A percentile compares a stretch with the other conserved stretches of the same genome.
Evolutionary conservation across 2,329 filamentous ascomycete genomes (phyloP).

Genomic region (Cercospora sojina): DNA sequence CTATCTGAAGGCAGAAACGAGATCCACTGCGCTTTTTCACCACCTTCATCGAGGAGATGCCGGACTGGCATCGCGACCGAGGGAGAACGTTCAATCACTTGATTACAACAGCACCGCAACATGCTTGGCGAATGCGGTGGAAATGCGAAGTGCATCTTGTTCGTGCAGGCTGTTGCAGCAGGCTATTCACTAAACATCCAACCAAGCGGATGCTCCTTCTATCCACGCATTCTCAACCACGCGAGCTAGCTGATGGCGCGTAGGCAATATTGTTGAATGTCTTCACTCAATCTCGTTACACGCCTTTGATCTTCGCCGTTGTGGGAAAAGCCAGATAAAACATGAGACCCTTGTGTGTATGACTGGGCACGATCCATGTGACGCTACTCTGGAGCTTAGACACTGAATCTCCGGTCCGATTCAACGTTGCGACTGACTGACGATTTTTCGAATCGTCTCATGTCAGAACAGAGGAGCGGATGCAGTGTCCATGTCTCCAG

Average conservation of each 20-base stretch:
- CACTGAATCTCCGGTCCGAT: background rate
- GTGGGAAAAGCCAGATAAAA: background rate
- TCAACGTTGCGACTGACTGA: background rate
- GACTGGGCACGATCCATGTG: background rate
- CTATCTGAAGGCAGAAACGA: background rate
- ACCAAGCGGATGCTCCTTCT: background rate
- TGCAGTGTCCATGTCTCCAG: background rate
- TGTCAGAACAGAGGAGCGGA: background rate
- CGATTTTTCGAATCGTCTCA: background rate
- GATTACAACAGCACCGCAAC: background rate
- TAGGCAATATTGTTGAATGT: background rate
- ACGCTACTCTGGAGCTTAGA: no score
- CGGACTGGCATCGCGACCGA: background rate
- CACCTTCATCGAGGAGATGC: background rate
- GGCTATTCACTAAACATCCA: background rate
- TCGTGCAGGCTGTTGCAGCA: background rate
- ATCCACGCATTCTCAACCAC: background rate
- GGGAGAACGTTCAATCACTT: background rate
- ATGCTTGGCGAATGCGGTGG: background rate
- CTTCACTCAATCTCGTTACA: background rate
- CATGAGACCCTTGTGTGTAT: background rate
- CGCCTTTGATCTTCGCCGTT: background rate
- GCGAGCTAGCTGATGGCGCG: background rate
- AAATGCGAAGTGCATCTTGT: background rate
- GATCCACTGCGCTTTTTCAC: background rate